Evolutionary conservation across 441 rosid species (phyloP).

Genomic region (Lagerstroemia fauriei): DNA sequence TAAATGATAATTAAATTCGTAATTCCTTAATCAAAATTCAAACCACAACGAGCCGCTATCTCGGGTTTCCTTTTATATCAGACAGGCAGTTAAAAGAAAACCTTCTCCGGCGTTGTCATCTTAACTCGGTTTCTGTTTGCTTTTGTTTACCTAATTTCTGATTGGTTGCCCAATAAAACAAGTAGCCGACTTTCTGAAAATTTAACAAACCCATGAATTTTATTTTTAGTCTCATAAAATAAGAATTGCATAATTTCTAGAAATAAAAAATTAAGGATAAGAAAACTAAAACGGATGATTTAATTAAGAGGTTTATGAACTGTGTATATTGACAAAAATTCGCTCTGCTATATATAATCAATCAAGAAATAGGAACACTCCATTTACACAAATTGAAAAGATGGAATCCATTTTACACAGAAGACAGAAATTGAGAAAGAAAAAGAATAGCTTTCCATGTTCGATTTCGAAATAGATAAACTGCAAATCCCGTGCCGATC

Average conservation of each 20-base stretch:
- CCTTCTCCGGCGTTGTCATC: neutral
- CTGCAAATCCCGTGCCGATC: constrained; percentile 11
- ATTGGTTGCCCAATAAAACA: neutral
- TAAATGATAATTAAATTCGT: too few relatives aligned
- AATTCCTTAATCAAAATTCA: too few relatives aligned
- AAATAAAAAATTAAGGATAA: neutral
- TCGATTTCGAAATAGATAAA: neutral
- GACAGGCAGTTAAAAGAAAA: too few relatives aligned
- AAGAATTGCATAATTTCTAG: neutral
- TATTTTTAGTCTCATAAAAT: neutral
- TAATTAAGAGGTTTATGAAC: neutral
- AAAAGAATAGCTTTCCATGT: neutral
- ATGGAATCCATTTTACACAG: neutral
- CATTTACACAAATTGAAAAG: neutral
- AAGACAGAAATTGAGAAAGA: neutral
- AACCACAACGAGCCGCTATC: too few relatives aligned
- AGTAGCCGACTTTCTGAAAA: neutral
- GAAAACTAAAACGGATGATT: neutral
- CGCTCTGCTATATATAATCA: neutral
- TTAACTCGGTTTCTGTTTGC: neutral
- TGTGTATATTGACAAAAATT: neutral
- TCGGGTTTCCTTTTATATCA: too few relatives aligned
- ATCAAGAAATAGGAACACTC: neutral
- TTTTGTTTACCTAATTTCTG: neutral
- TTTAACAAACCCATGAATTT: neutral